phyloP scores from a whole-genome alignment of 2,329 filamentous ascomycete species.

The Ophiostoma tasmaniense region DNA sequence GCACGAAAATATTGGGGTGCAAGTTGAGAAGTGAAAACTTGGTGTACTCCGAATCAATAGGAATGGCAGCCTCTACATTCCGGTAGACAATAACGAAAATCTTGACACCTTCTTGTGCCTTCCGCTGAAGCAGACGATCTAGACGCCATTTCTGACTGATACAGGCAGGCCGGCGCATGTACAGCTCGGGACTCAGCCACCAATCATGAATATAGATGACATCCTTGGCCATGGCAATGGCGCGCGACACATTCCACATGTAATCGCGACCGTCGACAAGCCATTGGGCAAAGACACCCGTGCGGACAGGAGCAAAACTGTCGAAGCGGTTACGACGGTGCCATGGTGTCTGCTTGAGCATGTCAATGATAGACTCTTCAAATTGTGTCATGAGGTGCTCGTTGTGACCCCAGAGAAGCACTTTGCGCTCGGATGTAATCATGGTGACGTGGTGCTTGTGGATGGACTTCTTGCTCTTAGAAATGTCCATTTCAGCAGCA shows the following conservation, averaged over 20 bases:
- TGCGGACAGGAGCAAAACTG: constrained; percentile 85
- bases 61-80: constrained; percentile 93
- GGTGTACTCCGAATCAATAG: constrained; percentile 96
- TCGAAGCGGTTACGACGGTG: constrained; percentile 75
- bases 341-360: constrained; percentile 79
- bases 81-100: constrained; percentile 96
- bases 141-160: constrained; percentile 98
- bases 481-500: constrained; percentile 42
- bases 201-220: constrained; percentile 99
- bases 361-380: constrained; percentile 81
- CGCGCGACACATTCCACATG: constrained; percentile 98
- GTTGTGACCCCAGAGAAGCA: constrained; percentile 84
- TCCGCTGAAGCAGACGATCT: constrained; percentile 84
- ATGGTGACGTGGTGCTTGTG: constrained; percentile 77
- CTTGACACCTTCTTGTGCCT: constrained; percentile 91
- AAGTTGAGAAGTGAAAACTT: constrained; percentile 93
- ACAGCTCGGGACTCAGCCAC: constrained; percentile 91
- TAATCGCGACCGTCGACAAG: constrained; percentile 94
- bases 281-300: constrained; percentile 86
- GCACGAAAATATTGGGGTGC: constrained; percentile 92
- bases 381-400: constrained; percentile 87
- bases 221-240: constrained; percentile 93
- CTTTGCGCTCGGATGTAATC: constrained; percentile 83
- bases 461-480: constrained; percentile 24
- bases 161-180: constrained; percentile 84